Evolutionary conservation across 2,329 filamentous ascomycete species (phyloP), one percentile per base, ranked within the genome.

Genomic region (Monosporascus sp.): DNA sequence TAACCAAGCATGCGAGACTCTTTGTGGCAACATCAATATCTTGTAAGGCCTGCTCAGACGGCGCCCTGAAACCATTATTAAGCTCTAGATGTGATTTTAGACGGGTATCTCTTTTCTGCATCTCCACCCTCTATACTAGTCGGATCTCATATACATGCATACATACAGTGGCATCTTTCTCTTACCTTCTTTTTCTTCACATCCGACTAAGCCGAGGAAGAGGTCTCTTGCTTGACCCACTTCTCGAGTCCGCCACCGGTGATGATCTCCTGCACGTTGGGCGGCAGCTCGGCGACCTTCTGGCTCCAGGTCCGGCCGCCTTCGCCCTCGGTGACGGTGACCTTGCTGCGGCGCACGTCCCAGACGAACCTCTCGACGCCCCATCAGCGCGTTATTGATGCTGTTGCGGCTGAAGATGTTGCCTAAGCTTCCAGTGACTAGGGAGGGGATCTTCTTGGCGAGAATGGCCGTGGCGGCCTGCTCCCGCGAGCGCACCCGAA

Each of bases 401-500:
- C 80, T 83, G 73, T 91, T 91, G 3, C 90, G 76, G 63, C 77
- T 79, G 68, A 94, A 96, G 68, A 93, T 95, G 72, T 91, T 94
- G 52, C 87, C 84, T 64, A 96, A 92, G 71, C 85, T 91, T 48
- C 88, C 89, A 0, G 88, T 80, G 0, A 95, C 84, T 1, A 96
- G 89, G 2, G 96, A 81, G 0, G 87, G 87, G 54, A 95, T 92
- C 61, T 86, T 71, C 72, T 87, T 90, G 17, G 91, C 90, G 1
- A 96, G 76, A 52, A 96, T 87, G 0, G 91, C 87, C 0, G 93
- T 97, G 0, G 92, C 92, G 5, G 91, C 91, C 70, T 96, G 90
- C 70, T 97, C 92, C 51, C 92, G 77, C 1, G 85, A 91, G 53
- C 91, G 60, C 86, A 91, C 48, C 93, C 93, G 66, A 97, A 96